These are phyloP conservation scores for Russula compacta DNA, from an alignment of 768 basidiomycete species.

Conservation along the genomic window DNA sequence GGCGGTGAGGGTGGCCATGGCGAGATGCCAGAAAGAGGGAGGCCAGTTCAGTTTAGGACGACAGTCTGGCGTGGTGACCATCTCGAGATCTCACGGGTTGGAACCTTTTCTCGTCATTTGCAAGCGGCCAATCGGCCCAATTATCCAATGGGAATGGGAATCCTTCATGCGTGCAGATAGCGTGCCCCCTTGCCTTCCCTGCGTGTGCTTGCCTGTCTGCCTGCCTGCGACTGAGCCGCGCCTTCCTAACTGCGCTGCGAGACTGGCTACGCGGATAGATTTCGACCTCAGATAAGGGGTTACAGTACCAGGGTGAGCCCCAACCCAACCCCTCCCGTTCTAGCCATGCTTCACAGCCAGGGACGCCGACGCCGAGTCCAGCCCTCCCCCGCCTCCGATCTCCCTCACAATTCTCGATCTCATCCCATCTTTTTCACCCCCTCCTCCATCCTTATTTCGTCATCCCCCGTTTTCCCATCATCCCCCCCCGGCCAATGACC, in stretches of 20 bases:
- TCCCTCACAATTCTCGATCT: not conserved
- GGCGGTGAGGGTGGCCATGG: not conserved
- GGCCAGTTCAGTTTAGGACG: constrained; percentile 1
- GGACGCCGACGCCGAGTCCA: constrained; percentile 8
- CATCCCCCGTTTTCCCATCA: constrained; percentile 6
- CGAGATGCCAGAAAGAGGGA: not conserved
- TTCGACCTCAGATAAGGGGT: constrained; percentile 9
- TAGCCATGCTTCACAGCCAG: not conserved
- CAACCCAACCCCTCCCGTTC: not conserved
- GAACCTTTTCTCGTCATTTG: constrained; percentile 12
- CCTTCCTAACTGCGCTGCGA: constrained; percentile 11
- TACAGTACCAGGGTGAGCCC: not conserved
- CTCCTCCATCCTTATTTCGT: not conserved
- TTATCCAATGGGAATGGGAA: constrained; percentile 12
- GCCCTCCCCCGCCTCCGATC: constrained; percentile 15
- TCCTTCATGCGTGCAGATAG: not conserved
- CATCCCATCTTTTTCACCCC: not conserved
- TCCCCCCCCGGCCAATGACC: not conserved
- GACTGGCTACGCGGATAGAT: not conserved
- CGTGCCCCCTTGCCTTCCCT: no score
- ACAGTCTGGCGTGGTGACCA: constrained; percentile 11
- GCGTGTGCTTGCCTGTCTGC: not conserved
- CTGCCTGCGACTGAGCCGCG: not conserved
- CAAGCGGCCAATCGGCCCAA: constrained; percentile 12
- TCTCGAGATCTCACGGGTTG: constrained; percentile 5